A percentile compares a stretch with the other conserved stretches of the same genome.
Evolutionary conservation across 306 rosid genomes (phyloP).

Genomic region (Cicer cuneatum): DNA sequence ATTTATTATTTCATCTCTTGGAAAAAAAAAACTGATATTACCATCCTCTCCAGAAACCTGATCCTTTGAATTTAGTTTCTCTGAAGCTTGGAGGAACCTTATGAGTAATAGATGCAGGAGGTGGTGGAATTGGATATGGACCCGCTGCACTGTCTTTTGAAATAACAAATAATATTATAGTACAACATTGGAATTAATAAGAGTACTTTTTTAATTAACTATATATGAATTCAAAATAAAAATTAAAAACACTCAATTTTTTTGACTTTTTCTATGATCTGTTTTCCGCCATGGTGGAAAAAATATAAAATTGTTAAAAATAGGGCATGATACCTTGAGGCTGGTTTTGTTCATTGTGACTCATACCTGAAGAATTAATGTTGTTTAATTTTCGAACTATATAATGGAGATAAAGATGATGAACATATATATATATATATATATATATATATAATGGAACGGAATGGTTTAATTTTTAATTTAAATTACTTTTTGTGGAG

Average conservation of each 20-base stretch:
- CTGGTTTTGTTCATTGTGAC: background rate
- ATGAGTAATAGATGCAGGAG: constrained; percentile 29
- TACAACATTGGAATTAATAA: background rate
- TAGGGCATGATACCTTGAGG: background rate
- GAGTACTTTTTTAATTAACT: background rate
- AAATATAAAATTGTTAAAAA: background rate
- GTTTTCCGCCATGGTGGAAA: no score
- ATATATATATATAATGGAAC: background rate
- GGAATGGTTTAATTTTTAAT: background rate
- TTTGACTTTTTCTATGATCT: no score
- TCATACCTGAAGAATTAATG: background rate
- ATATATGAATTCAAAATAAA: background rate
- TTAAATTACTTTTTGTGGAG: background rate
- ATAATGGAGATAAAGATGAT: background rate
- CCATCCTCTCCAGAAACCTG: constrained; percentile 63
- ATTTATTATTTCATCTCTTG: no score
- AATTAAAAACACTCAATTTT: background rate
- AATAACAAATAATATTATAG: background rate
- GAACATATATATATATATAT: background rate
- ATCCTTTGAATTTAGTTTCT: constrained; percentile 48
- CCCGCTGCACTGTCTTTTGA: constrained; percentile 44
- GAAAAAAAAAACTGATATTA: background rate
- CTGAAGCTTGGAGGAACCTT: constrained; percentile 15
- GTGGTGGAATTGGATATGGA: constrained; percentile 37
- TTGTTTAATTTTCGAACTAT: background rate